phyloP scores from a whole-genome alignment of 1,139 yeast genomes.

The Suhomyces maxii region DNA sequence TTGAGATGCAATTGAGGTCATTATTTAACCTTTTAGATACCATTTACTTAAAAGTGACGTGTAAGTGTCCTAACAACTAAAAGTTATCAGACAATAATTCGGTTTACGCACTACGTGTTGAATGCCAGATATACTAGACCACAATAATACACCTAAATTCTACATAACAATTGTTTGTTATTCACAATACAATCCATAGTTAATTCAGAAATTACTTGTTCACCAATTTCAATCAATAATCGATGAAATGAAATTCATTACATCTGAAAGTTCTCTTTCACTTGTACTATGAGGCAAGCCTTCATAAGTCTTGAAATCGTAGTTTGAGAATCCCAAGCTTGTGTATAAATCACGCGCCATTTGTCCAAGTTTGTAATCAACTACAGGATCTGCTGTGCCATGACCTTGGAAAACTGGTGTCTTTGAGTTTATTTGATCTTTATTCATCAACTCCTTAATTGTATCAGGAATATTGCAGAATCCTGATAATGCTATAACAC shows the following conservation, averaged over 20 bases:
- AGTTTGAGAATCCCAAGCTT: slow-evolving; percentile 51
- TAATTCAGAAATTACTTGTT: too few relatives aligned
- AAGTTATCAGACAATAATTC: neutral
- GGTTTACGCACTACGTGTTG: too few relatives aligned
- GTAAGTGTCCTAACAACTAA: neutral
- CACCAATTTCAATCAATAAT: slow-evolving; percentile 2
- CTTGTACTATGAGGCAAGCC: slow-evolving; percentile 69
- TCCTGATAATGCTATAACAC: slow-evolving; percentile 76
- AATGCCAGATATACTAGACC: too few relatives aligned
- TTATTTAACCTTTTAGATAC: neutral
- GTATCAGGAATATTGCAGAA: slow-evolving; percentile 59
- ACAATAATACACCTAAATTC: too few relatives aligned
- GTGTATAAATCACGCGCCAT: slow-evolving; percentile 48
- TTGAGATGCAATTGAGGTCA: neutral
- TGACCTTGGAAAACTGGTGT: slow-evolving; percentile 91
- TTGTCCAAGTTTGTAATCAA: slow-evolving; percentile 51
- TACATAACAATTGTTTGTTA: too few relatives aligned
- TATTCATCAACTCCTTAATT: slow-evolving; percentile 27
- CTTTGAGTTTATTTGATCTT: slow-evolving; percentile 41
- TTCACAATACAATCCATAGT: neutral
- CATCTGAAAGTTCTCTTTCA: slow-evolving; percentile 65
- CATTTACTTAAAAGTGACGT: neutral
- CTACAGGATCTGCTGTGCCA: slow-evolving; percentile 74
- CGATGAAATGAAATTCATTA: slow-evolving; percentile 49
- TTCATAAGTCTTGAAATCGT: slow-evolving; percentile 57